phyloP scores from a whole-genome alignment of 1,284 basidiomycete species.

The Rhodotorula sp. region DNA sequence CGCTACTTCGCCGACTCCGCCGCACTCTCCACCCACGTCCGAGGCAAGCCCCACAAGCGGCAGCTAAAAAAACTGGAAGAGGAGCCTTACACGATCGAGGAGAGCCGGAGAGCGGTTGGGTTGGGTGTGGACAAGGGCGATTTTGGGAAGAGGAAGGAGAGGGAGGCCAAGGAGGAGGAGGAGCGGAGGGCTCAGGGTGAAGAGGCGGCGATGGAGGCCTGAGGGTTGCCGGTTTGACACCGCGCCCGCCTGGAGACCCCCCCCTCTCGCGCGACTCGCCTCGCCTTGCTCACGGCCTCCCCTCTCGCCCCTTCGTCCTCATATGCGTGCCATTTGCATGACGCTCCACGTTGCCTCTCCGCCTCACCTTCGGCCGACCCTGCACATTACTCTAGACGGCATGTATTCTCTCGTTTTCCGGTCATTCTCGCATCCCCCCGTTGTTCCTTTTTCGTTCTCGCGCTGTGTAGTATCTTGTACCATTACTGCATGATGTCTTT shows the following conservation, averaged over 20 bases:
- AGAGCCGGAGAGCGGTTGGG: constrained; percentile 29
- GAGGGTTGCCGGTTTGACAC: too few species aligned
- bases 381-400: background rate
- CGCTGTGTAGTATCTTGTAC: background rate
- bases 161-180: constrained; percentile 14
- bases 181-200: background rate
- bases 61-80: constrained; percentile 36
- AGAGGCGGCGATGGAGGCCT: too few species aligned
- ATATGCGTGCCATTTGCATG: background rate
- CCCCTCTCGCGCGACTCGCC: too few species aligned
- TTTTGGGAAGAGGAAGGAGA: constrained; percentile 26
- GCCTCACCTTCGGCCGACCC: background rate
- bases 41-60: constrained; percentile 38
- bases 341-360: background rate
- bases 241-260: too few species aligned
- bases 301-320: background rate
- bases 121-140: constrained; percentile 37
- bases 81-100: constrained; percentile 40
- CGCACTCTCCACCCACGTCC: constrained; percentile 33
- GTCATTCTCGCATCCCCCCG: background rate
- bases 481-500: too few species aligned
- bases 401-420: background rate
- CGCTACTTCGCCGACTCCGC: constrained; percentile 37
- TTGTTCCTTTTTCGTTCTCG: too few species aligned
- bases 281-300: background rate